These are phyloP conservation scores for Geum urbanum DNA, from an alignment of 306 rosid genomes.

Conservation along the genomic window DNA sequence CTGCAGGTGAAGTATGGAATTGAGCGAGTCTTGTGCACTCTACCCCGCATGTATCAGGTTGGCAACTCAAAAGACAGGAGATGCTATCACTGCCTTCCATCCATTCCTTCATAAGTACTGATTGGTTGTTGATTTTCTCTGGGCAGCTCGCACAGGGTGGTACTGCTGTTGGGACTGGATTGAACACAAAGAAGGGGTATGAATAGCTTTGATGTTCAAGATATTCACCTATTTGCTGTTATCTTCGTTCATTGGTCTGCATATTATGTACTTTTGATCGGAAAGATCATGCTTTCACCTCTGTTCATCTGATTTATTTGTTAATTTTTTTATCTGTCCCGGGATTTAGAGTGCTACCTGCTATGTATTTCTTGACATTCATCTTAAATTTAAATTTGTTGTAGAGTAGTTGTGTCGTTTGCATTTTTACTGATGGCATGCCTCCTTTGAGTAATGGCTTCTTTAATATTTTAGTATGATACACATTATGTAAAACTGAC, in stretches of 20 bases:
- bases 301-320: background rate
- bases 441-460: background rate
- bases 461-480: background rate
- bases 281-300: background rate
- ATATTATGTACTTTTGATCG: background rate
- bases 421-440: background rate
- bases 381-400: background rate
- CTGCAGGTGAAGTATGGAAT: slow-evolving; percentile 84
- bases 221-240: background rate
- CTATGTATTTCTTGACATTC: background rate
- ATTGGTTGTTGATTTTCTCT: slow-evolving; percentile 31
- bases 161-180: slow-evolving; percentile 99
- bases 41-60: slow-evolving; percentile 93
- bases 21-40: slow-evolving; percentile 67
- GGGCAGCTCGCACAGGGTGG: slow-evolving; percentile 99
- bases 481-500: background rate
- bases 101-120: slow-evolving; percentile 21
- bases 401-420: background rate
- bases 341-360: background rate
- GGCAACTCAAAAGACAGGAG: slow-evolving; percentile 10
- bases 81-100: slow-evolving; percentile 12
- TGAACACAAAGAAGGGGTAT: slow-evolving; percentile 97
- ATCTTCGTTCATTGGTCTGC: background rate
- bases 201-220: slow-evolving; percentile 28
- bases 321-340: background rate